phyloP scores from a whole-genome alignment of 352 stramenopile genomes.

The Phytophthora constricta region DNA sequence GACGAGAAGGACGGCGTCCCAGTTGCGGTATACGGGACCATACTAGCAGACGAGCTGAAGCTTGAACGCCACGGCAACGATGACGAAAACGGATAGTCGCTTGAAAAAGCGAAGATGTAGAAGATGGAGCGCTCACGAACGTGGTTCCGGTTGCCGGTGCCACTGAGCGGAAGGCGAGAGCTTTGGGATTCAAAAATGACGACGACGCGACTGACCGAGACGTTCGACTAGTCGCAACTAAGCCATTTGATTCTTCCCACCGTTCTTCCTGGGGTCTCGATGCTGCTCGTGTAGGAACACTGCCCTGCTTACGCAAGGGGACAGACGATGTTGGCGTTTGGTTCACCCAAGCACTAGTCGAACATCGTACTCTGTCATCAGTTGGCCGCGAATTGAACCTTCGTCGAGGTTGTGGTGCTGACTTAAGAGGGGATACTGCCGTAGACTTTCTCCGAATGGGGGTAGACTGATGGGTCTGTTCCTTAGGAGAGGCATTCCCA shows the following conservation, averaged over 20 bases:
- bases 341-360: conserved; percentile 1
- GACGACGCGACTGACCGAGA: conserved; percentile 22
- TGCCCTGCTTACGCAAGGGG: conserved; percentile 3
- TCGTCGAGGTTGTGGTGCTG: conserved; percentile 19
- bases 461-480: conserved; percentile 7
- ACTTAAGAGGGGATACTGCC: conserved; percentile 9
- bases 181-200: conserved; percentile 30
- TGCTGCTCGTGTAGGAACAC: conserved; percentile 6
- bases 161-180: conserved; percentile 26
- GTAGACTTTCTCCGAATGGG: conserved; percentile 14
- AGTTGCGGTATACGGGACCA: conserved; percentile 16
- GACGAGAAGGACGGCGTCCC: conserved; percentile 21
- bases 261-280: conserved; percentile 16
- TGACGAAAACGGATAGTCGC: conserved; percentile 16
- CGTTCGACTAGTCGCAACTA: conserved; percentile 15
- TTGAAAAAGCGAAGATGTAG: conserved; percentile 13
- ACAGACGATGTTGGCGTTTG: neutral
- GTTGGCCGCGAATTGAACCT: conserved; percentile 17
- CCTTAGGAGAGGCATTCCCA: conserved; percentile 7
- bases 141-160: conserved; percentile 15
- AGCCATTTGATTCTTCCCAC: conserved; percentile 23
- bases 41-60: conserved; percentile 14
- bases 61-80: conserved; percentile 33
- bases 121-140: conserved; percentile 10
- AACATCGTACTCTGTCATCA: conserved; percentile 11